Conservation (phyloP, 257 asterid species). For the Solanum pinnatisectum region DNA sequence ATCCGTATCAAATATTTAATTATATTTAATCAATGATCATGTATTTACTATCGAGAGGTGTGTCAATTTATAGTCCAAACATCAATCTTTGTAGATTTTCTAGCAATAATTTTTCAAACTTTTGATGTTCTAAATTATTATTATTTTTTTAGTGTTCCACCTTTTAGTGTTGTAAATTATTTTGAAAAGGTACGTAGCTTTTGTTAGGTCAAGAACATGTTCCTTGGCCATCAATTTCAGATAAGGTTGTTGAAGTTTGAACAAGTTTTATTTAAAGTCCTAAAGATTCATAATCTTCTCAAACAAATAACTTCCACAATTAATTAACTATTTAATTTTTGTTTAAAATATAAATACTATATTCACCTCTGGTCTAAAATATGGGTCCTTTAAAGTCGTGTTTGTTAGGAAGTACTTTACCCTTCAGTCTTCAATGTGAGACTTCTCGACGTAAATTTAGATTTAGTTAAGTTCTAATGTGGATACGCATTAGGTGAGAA, state of each 20-base stretch:
- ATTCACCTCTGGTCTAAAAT: no score
- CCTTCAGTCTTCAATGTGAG: fast-evolving
- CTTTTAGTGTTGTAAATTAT: background rate
- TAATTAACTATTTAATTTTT: background rate
- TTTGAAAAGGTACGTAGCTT: background rate
- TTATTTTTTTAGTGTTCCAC: background rate
- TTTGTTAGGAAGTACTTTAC: background rate
- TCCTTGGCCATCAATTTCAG: background rate
- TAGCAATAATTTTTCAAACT: background rate
- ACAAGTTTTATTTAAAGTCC: background rate
- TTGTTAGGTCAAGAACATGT: background rate
- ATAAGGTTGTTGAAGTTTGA: background rate
- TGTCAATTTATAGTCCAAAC: background rate
- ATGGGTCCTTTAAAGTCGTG: no score
- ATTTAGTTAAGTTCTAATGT: no score
- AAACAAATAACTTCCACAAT: background rate
- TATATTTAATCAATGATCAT: background rate
- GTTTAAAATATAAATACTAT: background rate
- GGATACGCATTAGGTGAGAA: no score
- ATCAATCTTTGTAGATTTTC: background rate
- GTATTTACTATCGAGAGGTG: background rate
- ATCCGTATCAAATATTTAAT: background rate
- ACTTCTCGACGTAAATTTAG: no score
- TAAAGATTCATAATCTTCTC: background rate
- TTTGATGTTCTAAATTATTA: background rate